These are phyloP conservation scores for Gonapodya prolifera DNA, from an alignment of 192 early-diverging fungal genomes.

Conservation along the genomic window DNA sequence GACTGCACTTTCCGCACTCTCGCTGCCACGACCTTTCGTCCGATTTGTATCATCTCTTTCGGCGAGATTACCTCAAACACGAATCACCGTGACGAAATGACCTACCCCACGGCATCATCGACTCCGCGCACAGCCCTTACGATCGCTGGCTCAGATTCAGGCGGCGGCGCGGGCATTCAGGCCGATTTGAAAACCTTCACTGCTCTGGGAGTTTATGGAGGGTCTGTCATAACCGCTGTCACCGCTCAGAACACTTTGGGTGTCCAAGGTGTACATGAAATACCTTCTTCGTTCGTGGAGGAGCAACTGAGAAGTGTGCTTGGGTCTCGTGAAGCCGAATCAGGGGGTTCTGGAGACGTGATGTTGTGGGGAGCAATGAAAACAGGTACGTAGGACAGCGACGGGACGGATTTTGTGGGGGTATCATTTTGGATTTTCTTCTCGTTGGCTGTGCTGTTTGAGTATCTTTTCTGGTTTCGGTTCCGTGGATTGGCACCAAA, in stretches of 20 bases:
- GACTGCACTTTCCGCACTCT: too few species aligned
- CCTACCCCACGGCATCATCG: too few species aligned
- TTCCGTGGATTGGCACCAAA: too few species aligned
- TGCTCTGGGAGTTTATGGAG: slow-evolving; percentile 52
- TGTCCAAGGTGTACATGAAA: slow-evolving; percentile 50
- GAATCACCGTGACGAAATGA: too few species aligned
- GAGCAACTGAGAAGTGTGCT: slow-evolving; percentile 59
- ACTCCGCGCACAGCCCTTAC: slow-evolving; percentile 20
- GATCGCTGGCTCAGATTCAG: slow-evolving; percentile 39
- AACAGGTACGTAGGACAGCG: slow-evolving; percentile 26
- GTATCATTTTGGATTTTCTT: too few species aligned
- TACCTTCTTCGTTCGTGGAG: slow-evolving; percentile 47
- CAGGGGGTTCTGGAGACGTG: slow-evolving; percentile 20
- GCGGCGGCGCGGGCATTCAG: slow-evolving; percentile 62
- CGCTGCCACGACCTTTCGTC: too few species aligned
- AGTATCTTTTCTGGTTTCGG: too few species aligned
- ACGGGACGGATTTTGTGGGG: not conserved
- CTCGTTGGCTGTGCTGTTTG: too few species aligned
- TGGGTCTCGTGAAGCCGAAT: slow-evolving; percentile 6
- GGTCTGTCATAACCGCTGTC: slow-evolving; percentile 61
- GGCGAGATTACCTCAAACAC: too few species aligned
- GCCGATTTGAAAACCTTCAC: slow-evolving; percentile 85
- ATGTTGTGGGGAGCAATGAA: slow-evolving; percentile 66
- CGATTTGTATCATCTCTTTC: too few species aligned
- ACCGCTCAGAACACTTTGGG: slow-evolving; percentile 81